These are phyloP conservation scores for Isoetes taiwanensis DNA, from an alignment of 75 land plant genomes.

Conservation along the genomic window DNA sequence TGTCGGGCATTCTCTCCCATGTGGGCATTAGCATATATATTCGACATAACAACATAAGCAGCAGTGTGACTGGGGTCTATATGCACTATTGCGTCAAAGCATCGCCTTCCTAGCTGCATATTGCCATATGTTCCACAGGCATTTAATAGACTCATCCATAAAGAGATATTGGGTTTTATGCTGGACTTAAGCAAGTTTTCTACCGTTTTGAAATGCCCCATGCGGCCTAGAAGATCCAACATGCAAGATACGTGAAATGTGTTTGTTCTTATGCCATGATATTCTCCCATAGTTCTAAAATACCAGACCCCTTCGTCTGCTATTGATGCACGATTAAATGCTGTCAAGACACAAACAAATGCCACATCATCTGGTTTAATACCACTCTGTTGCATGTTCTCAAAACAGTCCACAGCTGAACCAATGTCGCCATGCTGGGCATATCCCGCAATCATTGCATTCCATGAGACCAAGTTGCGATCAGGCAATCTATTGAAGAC, in stretches of 20 bases:
- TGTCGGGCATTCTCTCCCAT: not conserved
- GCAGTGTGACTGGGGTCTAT: not conserved
- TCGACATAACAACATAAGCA: not conserved
- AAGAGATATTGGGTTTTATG: not conserved
- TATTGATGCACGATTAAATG: too few species aligned
- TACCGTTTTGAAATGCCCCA: not conserved
- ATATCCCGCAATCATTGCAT: conserved; percentile 7
- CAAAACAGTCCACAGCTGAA: conserved; percentile 1
- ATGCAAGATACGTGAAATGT: not conserved
- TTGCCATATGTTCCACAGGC: not conserved
- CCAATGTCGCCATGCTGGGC: not conserved
- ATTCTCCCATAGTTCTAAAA: not conserved
- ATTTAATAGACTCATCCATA: not conserved
- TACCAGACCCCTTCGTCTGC: too few species aligned
- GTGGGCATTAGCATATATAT: not conserved
- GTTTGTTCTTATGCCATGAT: not conserved
- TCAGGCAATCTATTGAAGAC: not conserved
- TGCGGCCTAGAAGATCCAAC: not conserved
- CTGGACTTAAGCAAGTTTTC: not conserved
- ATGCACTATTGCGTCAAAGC: not conserved
- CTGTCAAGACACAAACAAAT: not conserved
- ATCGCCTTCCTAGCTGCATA: not conserved
- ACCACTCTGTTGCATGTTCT: conserved; percentile 9
- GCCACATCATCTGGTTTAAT: conserved; percentile 1
- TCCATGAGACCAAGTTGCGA: conserved; percentile 1